phyloP scores from a whole-genome alignment of 257 asterid species.

The Fraxinus cuspidata region DNA sequence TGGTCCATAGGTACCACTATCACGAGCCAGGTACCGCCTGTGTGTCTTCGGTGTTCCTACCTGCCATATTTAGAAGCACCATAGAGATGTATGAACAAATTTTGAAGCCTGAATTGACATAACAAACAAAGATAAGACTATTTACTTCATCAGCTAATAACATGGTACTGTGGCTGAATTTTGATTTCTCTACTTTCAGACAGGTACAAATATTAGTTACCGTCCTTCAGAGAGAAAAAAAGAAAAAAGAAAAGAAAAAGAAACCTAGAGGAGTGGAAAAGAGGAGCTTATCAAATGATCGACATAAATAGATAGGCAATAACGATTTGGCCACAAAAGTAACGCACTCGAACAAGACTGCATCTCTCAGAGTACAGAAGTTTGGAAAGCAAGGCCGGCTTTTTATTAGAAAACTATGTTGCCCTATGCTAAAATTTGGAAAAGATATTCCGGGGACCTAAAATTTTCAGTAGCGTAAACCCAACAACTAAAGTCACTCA shows the following conservation, averaged over 20 bases:
- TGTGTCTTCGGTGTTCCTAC: constrained; percentile 99
- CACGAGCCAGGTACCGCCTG: constrained; percentile 91
- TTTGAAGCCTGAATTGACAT: background rate
- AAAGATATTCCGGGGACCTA: background rate
- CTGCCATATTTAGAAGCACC: constrained; percentile 45
- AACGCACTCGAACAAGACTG: background rate
- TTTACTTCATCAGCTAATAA: background rate
- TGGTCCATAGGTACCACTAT: constrained; percentile 97
- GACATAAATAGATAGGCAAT: background rate
- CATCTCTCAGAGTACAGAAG: background rate
- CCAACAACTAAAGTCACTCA: background rate
- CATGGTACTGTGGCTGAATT: constrained; percentile 4
- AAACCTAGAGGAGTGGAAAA: background rate
- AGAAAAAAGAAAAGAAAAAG: too few relatives aligned
- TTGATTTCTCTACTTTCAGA: background rate
- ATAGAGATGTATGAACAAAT: constrained; percentile 4
- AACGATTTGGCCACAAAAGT: background rate
- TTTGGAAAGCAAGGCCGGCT: background rate
- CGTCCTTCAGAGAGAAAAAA: background rate
- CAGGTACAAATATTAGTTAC: background rate
- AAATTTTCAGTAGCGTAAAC: background rate
- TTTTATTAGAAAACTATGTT: background rate
- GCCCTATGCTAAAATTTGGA: background rate
- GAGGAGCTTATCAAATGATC: background rate
- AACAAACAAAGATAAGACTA: constrained; percentile 9